A percentile compares a stretch with the other conserved stretches of the same genome.
These are phyloP conservation scores for Lachnum nothofagi DNA, from an alignment of 2,329 filamentous ascomycete genomes.

Conservation along the genomic window DNA sequence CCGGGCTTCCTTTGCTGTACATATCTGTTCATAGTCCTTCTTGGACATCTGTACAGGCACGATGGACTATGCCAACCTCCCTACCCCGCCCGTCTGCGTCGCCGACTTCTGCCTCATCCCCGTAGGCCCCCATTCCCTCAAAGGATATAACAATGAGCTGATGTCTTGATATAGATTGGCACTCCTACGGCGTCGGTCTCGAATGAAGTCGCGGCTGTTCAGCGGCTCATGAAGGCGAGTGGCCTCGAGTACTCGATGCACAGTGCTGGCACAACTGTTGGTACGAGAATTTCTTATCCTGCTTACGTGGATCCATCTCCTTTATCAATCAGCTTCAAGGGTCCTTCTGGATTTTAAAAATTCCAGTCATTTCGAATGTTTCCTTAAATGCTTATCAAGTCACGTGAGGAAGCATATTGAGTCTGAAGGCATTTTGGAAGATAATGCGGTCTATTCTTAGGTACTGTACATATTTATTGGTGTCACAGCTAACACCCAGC, in stretches of 20 bases:
- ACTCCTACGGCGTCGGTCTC: conserved; percentile 72
- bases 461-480: too few species aligned
- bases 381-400: too few species aligned
- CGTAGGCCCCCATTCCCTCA: conserved; percentile 39
- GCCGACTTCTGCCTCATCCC: conserved; percentile 92
- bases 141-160: background rate
- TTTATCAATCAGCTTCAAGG: too few species aligned
- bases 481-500: conserved; percentile 3
- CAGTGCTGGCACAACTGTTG: conserved; percentile 54
- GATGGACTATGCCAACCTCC: conserved; percentile 41
- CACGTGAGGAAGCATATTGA: too few species aligned
- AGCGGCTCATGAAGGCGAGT: conserved; percentile 74
- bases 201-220: conserved; percentile 81
- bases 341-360: too few species aligned
- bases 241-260: conserved; percentile 85
- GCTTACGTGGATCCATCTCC: background rate
- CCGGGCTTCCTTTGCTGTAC: too few species aligned
- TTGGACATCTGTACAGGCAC: too few species aligned
- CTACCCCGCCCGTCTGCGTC: conserved; percentile 70
- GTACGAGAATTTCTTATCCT: background rate
- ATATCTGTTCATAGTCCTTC: too few species aligned
- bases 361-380: too few species aligned
- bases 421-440: too few species aligned
- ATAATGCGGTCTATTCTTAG: too few species aligned
- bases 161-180: conserved; percentile 55